Conservation (phyloP, 2,329 filamentous ascomycete genomes). For the Diaporthe vaccinii region DNA sequence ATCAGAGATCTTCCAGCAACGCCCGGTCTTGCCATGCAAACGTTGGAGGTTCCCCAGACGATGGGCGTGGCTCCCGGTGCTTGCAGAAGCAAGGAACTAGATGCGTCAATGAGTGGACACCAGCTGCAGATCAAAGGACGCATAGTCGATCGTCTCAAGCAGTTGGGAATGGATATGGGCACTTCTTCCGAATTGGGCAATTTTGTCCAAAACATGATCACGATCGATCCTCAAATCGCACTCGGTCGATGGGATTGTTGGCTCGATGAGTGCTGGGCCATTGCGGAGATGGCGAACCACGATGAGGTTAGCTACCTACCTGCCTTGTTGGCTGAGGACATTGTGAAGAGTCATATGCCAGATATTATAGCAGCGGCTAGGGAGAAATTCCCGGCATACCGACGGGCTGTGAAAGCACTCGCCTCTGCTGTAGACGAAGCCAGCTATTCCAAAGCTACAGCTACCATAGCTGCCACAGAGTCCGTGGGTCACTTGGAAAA, state of each 20-base stretch:
- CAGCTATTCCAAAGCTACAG: neutral
- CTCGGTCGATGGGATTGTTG: neutral
- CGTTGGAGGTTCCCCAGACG: neutral
- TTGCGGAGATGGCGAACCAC: neutral
- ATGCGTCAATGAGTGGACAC: neutral
- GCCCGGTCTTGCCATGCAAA: neutral
- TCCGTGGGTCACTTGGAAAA: neutral
- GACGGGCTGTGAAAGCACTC: neutral
- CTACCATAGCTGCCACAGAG: neutral
- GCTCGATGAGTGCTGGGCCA: neutral
- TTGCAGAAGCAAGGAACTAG: neutral
- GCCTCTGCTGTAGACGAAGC: neutral
- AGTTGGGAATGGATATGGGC: neutral
- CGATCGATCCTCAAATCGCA: neutral
- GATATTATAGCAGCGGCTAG: neutral
- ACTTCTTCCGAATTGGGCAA: neutral
- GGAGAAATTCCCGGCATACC: neutral
- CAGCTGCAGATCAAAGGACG: constrained; percentile 1
- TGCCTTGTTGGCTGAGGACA: neutral
- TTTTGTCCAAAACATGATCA: neutral
- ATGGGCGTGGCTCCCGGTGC: fast-evolving
- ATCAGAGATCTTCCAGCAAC: neutral
- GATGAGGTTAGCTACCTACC: neutral
- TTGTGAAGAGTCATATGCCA: neutral
- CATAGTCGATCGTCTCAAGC: neutral